Base-by-base conservation (phyloP, 257 asterid species). In the Ligustrum vulgare region DNA sequence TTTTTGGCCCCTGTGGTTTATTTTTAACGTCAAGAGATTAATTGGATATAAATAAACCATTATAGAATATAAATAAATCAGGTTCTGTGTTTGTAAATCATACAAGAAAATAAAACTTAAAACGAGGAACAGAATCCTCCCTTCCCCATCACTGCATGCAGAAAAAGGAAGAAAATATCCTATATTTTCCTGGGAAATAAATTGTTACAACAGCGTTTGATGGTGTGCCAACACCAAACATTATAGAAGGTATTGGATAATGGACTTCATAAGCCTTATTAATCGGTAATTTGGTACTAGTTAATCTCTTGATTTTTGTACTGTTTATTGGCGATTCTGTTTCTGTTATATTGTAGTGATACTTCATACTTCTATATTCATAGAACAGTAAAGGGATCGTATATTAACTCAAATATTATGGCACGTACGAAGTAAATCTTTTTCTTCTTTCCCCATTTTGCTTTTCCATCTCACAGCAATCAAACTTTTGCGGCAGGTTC, bases 401-500 rank as follows among this genome's bases (percentile, higher is more conserved):
- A 12, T 43, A 43, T 43, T 12, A 43, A 43, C 12, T 43, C 18
- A 43, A 43, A 12, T 43, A 43, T 12, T 79, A 3, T 43, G 47
- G 18, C 18, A 43, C 2, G 13, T 18, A 13, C 18, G 18, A 43
- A 5, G 16, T 12, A 4, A 12, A 43, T 43, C 51, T 43, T 43
- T 43, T 12, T 43, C 51, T 43, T 54, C 25, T 6, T 18, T 6
- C 10, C 63, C 25, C 11, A 2, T 54, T 18, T 20, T 54, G 10
- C 63, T 11, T 54, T 54, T 18, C 63, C 63, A 54, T n/a, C 63
- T 54, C 25, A 54, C 25, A 18, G 20, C 7, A 20, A n/a, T 54
- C 11, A 2, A 54, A 54, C 25, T 54, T 54, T 7, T 54, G 63
- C 8, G 3, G 80, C 95, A 94, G 98, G 98, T 94, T 83, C 99